Base-by-base conservation (phyloP, 768 basidiomycete species). In the Phlebiopsis flavidoalba region DNA sequence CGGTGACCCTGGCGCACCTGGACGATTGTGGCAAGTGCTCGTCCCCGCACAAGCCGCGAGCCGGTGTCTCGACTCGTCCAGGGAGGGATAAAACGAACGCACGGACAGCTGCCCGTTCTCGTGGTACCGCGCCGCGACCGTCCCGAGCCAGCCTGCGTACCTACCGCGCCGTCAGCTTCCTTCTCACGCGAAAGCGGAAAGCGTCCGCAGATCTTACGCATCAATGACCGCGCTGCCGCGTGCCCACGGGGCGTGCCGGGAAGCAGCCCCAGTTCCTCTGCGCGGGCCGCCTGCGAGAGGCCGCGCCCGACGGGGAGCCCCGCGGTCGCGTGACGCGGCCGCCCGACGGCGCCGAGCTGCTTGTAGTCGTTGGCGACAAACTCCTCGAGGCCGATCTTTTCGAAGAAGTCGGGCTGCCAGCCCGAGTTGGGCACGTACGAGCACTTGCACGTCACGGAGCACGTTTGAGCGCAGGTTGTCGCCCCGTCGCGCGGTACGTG, bases 101-200 rank as follows among this genome's bases (percentile, higher is more conserved):
- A 75, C 76, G 0, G 81, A 83, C n/a, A 84, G 62, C 60, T 76
- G 73, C 36, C 83, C 77, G 55, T 81, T 80, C 50, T 74, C 71
- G 22, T 72, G 77, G 62, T 85, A 86, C 45, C 87, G 77, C 17
- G 94, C 94, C 6, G 91, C 96, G 48, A 97, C 85, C 0, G 96
- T 98, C 12, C 97, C 97, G 65, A 98, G 77, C 97, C 96, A 98
- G 21, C 97, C 97, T 1, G 97, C 94, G 73, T 98, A 89, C 4
- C 89, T 89, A 64, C 33, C 17, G 21, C 31, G 26, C 49, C 7
- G 26, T 7, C 60, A 24, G 37, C 48, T 63, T 8, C 60, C 53
- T 24, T 14, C 51, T 33, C n/a, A 49, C 26, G 52, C 7, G 8
- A n/a, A 65, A 22, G 48, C 49, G 22, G 33, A n/a, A n/a, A n/a